Evolutionary conservation across 1,284 basidiomycete species (phyloP).

Genomic region (Vanrija sp.): DNA sequence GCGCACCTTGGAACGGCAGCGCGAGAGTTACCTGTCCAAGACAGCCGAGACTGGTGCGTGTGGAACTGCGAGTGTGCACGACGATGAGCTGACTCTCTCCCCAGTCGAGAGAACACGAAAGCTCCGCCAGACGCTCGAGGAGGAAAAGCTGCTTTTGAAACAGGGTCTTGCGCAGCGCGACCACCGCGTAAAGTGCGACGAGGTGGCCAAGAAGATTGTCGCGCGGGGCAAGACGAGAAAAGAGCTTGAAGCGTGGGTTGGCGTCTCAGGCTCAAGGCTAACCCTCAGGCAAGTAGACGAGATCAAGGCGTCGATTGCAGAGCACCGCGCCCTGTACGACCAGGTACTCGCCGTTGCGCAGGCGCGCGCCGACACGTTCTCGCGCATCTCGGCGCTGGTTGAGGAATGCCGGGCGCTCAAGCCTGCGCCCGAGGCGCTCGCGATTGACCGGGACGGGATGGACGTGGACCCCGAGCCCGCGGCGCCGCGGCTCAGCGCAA

Average conservation of each 20-base stretch:
- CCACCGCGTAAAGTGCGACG: constrained; percentile 38
- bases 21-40: constrained; percentile 20
- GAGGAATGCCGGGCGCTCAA: constrained; percentile 35
- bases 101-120: constrained; percentile 19
- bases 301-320: constrained; percentile 27
- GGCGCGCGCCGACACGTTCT: constrained; percentile 30
- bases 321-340: constrained; percentile 29
- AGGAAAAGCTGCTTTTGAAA: constrained; percentile 32
- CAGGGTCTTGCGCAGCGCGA: constrained; percentile 28
- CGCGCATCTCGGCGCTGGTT: constrained; percentile 29
- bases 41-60: constrained; percentile 34
- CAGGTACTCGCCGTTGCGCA: constrained; percentile 22
- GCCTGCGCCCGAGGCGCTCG: constrained; percentile 20
- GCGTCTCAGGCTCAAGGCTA: constrained; percentile 6
- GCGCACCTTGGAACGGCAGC: constrained; percentile 33
- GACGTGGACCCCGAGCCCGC: background rate
- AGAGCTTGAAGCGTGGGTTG: constrained; percentile 37
- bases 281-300: constrained; percentile 29
- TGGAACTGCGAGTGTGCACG: background rate
- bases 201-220: constrained; percentile 32
- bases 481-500: constrained; percentile 16
- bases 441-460: constrained; percentile 2
- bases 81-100: background rate
- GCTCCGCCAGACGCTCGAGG: constrained; percentile 23
- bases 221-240: constrained; percentile 27